These are phyloP conservation scores for Fusarium sp. DNA, from an alignment of 2,329 filamentous ascomycete species.

Conservation along the genomic window DNA sequence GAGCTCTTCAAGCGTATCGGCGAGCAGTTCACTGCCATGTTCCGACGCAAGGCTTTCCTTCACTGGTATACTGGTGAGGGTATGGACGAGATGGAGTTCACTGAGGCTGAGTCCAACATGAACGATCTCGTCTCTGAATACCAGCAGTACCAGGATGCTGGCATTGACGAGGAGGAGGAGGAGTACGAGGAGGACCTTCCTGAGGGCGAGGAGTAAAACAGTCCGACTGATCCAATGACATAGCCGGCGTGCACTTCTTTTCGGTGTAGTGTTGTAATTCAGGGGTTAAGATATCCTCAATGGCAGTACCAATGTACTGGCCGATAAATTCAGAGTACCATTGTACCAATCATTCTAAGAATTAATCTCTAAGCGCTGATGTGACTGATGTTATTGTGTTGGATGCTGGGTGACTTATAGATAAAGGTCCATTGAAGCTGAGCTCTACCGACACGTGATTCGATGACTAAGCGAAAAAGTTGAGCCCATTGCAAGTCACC, in stretches of 20 bases:
- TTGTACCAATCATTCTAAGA: conserved; percentile 41
- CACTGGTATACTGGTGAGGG: conserved; percentile 99
- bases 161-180: conserved; percentile 96
- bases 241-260: conserved; percentile 48
- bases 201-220: conserved; percentile 73
- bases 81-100: conserved; percentile 99
- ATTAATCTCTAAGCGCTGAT: background rate
- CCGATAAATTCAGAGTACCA: conserved; percentile 47
- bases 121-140: conserved; percentile 99
- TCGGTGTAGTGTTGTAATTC: conserved; percentile 50
- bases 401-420: background rate
- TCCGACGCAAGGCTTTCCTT: conserved; percentile 99
- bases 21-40: conserved; percentile 99
- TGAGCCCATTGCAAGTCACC: conserved; percentile 32
- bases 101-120: conserved; percentile 99
- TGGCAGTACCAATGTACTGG: conserved; percentile 50
- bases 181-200: conserved; percentile 90
- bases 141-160: conserved; percentile 99
- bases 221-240: conserved; percentile 28
- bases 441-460: conserved; percentile 42
- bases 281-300: conserved; percentile 56
- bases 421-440: background rate
- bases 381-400: background rate
- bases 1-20: conserved; percentile 99
- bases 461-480: conserved; percentile 54